Evolutionary conservation across 371 early-diverging fungal species (phyloP).

Genomic region (Lichtheimia ramosa): DNA sequence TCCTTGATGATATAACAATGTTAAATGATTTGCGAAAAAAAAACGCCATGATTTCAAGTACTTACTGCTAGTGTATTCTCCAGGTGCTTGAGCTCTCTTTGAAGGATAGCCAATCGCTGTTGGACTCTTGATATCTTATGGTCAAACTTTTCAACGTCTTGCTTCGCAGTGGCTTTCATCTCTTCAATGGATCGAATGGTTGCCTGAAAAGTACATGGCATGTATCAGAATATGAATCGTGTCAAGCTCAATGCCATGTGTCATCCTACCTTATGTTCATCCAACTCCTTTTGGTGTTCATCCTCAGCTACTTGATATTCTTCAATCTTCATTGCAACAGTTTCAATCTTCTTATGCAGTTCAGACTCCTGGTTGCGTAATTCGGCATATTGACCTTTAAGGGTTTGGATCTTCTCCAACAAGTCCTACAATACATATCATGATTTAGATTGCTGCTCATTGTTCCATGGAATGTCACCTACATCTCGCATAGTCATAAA

Average conservation of each 20-base stretch:
- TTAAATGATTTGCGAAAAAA: too few relatives aligned
- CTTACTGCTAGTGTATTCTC: constrained; percentile 4
- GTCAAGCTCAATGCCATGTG: neutral
- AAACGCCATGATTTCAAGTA: neutral
- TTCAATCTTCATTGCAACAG: constrained; percentile 7
- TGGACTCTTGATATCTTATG: neutral
- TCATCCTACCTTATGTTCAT: constrained; percentile 2
- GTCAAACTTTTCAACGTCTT: neutral
- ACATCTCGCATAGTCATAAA: constrained; percentile 51
- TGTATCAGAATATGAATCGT: too few relatives aligned
- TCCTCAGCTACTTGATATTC: constrained; percentile 14
- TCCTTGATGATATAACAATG: constrained; percentile 15
- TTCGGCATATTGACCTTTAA: constrained; percentile 14
- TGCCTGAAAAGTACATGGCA: too few relatives aligned
- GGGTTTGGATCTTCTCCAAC: constrained; percentile 10
- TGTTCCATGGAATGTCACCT: constrained; percentile 1
- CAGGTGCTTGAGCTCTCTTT: neutral
- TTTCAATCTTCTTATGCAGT: constrained; percentile 1
- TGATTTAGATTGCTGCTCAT: neutral
- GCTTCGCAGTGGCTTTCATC: neutral
- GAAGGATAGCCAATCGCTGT: neutral
- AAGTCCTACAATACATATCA: constrained; percentile 4
- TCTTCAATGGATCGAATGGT: neutral
- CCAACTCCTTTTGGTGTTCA: constrained; percentile 6
- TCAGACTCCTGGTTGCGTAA: constrained; percentile 7